These are phyloP conservation scores for Saccharum officinarum DNA, from an alignment of 176 grass and related monocot genomes.

Conservation along the genomic window DNA sequence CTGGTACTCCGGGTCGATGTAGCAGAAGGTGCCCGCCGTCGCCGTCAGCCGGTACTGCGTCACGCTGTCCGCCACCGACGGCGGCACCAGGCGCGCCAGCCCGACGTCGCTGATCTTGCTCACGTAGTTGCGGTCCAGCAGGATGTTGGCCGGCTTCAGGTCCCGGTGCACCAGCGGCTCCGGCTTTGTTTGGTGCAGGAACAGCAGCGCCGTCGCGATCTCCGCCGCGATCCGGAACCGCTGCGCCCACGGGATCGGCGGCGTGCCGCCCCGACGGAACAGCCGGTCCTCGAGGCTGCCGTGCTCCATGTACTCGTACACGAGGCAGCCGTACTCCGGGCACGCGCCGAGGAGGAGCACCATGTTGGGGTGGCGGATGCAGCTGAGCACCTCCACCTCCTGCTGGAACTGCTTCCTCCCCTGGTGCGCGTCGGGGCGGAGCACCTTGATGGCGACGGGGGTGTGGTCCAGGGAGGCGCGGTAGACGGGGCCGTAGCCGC, in stretches of 20 bases:
- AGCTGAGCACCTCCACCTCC: slow-evolving; percentile 93
- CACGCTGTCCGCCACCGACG: slow-evolving; percentile 73
- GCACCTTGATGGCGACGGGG: slow-evolving; percentile 86
- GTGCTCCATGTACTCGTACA: slow-evolving; percentile 96
- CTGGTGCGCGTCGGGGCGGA: slow-evolving; percentile 75
- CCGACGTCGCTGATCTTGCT: slow-evolving; percentile 99
- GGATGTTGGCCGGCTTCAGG: slow-evolving; percentile 92
- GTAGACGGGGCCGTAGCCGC: slow-evolving; percentile 93
- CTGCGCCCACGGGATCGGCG: slow-evolving; percentile 60
- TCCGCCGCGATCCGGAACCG: slow-evolving; percentile 84
- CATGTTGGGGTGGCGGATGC: slow-evolving; percentile 97
- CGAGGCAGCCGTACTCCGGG: slow-evolving; percentile 85
- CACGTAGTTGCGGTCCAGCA: slow-evolving; percentile 89
- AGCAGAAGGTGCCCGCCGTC: slow-evolving; percentile 92
- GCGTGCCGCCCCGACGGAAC: slow-evolving; percentile 62
- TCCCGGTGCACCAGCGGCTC: slow-evolving; percentile 94
- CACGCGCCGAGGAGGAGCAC: slow-evolving; percentile 90
- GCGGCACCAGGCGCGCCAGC: slow-evolving; percentile 75
- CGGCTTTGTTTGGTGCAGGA: slow-evolving; percentile 87
- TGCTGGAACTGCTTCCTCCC: slow-evolving; percentile 95
- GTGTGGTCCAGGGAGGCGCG: slow-evolving; percentile 83
- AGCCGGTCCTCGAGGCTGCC: slow-evolving; percentile 93
- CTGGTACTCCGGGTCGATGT: slow-evolving; percentile 99
- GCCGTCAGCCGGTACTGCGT: slow-evolving; percentile 91
- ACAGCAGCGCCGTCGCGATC: slow-evolving; percentile 76